These are phyloP conservation scores for Penium margaritaceum DNA, from an alignment of 139 green algal genomes.

Conservation along the genomic window DNA sequence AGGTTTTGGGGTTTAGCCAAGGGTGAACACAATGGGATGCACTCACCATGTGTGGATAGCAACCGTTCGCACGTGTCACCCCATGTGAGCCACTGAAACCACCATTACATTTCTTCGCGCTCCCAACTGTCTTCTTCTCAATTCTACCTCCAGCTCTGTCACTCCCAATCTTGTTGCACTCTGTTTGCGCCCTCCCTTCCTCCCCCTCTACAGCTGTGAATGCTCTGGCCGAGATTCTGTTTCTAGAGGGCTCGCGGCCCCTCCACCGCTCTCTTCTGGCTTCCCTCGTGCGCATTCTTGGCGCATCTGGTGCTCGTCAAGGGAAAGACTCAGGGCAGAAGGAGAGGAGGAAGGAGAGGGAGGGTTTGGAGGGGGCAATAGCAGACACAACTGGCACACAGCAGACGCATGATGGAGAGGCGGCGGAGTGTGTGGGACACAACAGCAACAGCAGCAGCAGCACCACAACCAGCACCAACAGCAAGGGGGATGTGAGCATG, in stretches of 20 bases:
- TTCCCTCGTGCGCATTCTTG: background rate
- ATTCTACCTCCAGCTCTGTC: background rate
- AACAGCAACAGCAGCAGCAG: too few species aligned
- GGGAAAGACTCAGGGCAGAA: background rate
- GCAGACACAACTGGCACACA: background rate
- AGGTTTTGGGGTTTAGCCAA: too few species aligned
- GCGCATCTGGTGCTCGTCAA: too few species aligned
- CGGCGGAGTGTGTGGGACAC: background rate
- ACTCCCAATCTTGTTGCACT: background rate
- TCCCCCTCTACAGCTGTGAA: background rate
- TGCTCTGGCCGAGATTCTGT: slow-evolving; percentile 20
- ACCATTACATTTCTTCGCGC: background rate
- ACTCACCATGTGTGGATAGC: too few species aligned
- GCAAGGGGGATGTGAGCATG: too few species aligned
- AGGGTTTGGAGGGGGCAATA: background rate
- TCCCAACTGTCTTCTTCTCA: background rate
- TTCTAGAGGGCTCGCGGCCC: slow-evolving; percentile 20
- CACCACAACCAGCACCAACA: too few species aligned
- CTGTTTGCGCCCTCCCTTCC: background rate
- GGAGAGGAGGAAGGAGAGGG: too few species aligned
- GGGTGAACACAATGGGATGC: too few species aligned
- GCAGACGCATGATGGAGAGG: too few species aligned
- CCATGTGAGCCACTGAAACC: too few species aligned
- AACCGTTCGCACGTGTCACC: too few species aligned
- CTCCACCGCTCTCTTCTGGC: slow-evolving; percentile 13